Evolutionary conservation across 495 filamentous ascomycete species (phyloP), one percentile per base, ranked within the genome.

Genomic region (Eremomyces bilateralis): DNA sequence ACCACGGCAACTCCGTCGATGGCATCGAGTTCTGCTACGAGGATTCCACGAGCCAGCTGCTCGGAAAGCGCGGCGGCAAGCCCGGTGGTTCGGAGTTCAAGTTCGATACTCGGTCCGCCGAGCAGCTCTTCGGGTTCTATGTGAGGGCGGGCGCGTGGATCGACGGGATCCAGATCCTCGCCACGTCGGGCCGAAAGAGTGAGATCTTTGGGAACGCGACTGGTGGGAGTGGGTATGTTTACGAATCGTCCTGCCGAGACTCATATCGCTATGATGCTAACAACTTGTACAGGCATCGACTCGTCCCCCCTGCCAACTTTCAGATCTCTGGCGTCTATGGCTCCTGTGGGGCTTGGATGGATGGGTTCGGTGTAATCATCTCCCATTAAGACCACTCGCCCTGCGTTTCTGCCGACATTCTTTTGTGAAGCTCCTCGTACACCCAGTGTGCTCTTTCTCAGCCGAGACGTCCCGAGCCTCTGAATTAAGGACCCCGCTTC

Each of bases 21-120:
- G 88, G 88, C 0, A 43, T 97, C 8, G 88, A 94, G 48, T 94
- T 97, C 49, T 64, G 75, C 39, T 97, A 93, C 47, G 88, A 94
- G 40, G 84, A 95, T 52, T 62, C 62, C 18, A 77, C 76, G 2
- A 77, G 64, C 37, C 85, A 97, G 52, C 56, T 97, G 11, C 92
- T 97, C 59, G 88, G 88, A 16, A 83, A 81, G 42, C 63, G 66
- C 40, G 80, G 76, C 4, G 81, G 78, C 1, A 75, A 76, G 42
- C 56, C 61, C 25, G 76, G 75, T 5, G 79, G 76, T 2, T 74
- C 78, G 45, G 30, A 32, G 10, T 93, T 88, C 54, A 60, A 73
- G 8, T 60, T 93, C 39, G 85, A 97, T 54, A 76, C 76, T 10
- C 69, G 80, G 37, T 65, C 73, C 38, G 84, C 84, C 27, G 88